A percentile compares a stretch with the other conserved stretches of the same genome.
phyloP scores from a whole-genome alignment of 73 alveolate species.

The Paramecium octaurelia region DNA sequence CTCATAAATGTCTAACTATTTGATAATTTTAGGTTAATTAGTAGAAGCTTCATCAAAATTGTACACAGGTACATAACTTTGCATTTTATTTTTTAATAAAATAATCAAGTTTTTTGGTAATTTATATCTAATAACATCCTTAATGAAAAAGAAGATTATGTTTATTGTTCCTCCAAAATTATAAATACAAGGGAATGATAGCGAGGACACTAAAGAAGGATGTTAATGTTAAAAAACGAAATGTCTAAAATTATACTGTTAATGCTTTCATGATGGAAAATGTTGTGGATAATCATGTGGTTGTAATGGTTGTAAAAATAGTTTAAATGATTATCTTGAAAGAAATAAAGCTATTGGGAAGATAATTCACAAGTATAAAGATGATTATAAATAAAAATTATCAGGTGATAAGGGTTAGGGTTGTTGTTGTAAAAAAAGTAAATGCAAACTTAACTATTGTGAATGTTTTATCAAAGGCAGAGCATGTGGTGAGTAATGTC shows the following conservation, averaged over 20 bases:
- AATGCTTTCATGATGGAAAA: constrained; percentile 8
- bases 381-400: not conserved
- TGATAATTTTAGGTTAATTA: not conserved
- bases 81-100: not conserved
- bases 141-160: not conserved
- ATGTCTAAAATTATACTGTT: not conserved
- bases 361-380: not conserved
- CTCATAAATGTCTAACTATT: not conserved
- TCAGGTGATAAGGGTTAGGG: not conserved
- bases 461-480: not conserved
- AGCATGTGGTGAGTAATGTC: not conserved
- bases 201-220: not conserved
- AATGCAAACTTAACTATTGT: not conserved
- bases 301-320: not conserved
- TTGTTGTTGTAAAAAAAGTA: not conserved
- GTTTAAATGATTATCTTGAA: not conserved
- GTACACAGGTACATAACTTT: not conserved
- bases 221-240: not conserved
- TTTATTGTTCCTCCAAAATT: not conserved
- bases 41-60: not conserved
- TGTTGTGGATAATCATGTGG: not conserved
- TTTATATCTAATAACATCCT: not conserved
- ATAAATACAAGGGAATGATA: not conserved
- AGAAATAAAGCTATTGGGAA: not conserved
- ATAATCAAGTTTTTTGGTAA: not conserved